phyloP scores from a whole-genome alignment of 495 filamentous ascomycete species.

The Penicillium cosmopolitanum region DNA sequence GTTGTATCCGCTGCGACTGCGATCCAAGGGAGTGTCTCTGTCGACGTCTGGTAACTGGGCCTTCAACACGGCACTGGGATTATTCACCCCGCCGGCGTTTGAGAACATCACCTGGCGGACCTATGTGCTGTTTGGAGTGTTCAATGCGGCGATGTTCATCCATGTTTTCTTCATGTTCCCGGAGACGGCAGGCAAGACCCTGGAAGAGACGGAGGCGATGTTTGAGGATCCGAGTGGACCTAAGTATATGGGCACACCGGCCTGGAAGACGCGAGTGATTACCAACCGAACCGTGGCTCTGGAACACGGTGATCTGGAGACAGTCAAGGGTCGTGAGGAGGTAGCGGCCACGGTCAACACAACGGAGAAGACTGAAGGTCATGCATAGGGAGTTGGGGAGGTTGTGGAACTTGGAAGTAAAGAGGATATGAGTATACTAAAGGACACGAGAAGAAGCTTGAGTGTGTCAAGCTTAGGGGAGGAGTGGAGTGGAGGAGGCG shows the following conservation, averaged over 20 bases:
- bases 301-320: constrained; percentile 27
- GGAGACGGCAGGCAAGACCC: constrained; percentile 75
- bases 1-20: constrained; percentile 60
- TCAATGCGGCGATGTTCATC: constrained; percentile 66
- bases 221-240: constrained; percentile 65
- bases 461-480: too few species aligned
- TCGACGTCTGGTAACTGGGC: constrained; percentile 68
- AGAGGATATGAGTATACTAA: too few species aligned
- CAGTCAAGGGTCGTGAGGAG: constrained; percentile 1
- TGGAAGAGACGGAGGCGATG: constrained; percentile 73
- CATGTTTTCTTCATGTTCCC: constrained; percentile 80
- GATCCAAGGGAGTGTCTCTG: constrained; percentile 62
- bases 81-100: constrained; percentile 73
- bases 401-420: too few species aligned
- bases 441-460: too few species aligned
- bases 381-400: not conserved
- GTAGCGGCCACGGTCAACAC: not conserved
- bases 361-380: not conserved
- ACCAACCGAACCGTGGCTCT: constrained; percentile 28
- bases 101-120: constrained; percentile 70
- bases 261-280: constrained; percentile 61
- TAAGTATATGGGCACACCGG: constrained; percentile 66
- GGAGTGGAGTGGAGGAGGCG: too few species aligned
- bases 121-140: constrained; percentile 76
- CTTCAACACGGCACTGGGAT: constrained; percentile 75